Percentiles rank a stretch among this genome's conserved stretches.
Conservation (phyloP, 257 asterid species). For the Dorcoceras hygrometricum region DNA sequence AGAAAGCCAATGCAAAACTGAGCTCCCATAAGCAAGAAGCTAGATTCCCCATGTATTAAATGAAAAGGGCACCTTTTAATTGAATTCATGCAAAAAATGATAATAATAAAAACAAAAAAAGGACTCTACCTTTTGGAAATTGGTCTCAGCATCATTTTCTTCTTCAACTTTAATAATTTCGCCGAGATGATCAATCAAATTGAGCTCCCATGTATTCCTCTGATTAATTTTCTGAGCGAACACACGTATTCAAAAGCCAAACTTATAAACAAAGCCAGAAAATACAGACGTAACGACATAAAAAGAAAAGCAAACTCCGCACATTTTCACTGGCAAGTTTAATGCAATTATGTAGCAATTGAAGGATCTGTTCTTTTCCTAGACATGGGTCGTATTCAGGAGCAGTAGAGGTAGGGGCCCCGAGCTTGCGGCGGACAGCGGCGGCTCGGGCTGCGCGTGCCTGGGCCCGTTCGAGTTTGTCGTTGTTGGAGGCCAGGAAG, state of each 20-base stretch:
- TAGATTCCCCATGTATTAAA: neutral
- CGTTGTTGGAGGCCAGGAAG: conserved; percentile 32
- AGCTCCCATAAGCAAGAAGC: neutral
- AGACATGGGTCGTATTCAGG: conserved; percentile 43
- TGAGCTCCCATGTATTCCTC: neutral
- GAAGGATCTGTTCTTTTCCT: conserved; percentile 76
- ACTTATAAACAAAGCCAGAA: neutral
- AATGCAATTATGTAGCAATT: conserved; percentile 84
- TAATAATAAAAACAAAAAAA: no score
- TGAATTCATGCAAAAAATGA: no score
- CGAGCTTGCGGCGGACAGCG: conserved; percentile 68
- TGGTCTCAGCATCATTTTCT: neutral
- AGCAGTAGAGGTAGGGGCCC: conserved; percentile 27
- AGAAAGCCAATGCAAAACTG: neutral
- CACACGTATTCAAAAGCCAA: neutral
- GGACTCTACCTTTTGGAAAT: neutral
- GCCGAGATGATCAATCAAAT: neutral
- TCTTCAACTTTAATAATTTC: neutral
- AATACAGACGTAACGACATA: neutral
- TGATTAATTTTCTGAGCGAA: neutral
- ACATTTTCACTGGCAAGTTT: conserved; percentile 97
- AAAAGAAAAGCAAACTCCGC: conserved; percentile 7
- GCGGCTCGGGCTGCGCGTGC: conserved; percentile 99
- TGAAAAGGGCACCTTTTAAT: no score
- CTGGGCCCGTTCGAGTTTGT: conserved; percentile 87